Evolutionary conservation across 2,329 filamentous ascomycete genomes (phyloP).

Genomic region (Arthrobotrys sphaeroides): DNA sequence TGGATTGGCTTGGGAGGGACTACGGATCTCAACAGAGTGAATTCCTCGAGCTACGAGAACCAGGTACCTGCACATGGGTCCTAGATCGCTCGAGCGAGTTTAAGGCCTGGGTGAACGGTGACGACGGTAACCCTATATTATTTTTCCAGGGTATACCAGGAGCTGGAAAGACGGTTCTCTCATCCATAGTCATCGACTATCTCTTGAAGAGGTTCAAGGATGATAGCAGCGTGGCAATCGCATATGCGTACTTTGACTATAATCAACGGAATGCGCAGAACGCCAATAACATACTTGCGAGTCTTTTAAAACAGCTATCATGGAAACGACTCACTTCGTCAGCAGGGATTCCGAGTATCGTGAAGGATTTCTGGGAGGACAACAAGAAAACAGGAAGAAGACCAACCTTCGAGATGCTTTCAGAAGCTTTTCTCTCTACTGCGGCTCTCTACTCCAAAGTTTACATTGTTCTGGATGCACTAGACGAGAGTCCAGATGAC

Average conservation of each 20-base stretch:
- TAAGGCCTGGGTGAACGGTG: no score
- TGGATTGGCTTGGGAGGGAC: constrained; percentile 26
- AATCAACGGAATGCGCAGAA: constrained; percentile 61
- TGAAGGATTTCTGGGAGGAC: no score
- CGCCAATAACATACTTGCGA: constrained; percentile 58
- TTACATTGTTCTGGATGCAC: neutral
- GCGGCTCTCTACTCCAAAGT: neutral
- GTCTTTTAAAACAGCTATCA: constrained; percentile 63
- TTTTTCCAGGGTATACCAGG: constrained; percentile 17
- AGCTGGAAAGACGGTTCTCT: constrained; percentile 17
- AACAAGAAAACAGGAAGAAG: no score
- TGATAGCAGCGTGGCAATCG: constrained; percentile 60
- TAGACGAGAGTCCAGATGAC: neutral
- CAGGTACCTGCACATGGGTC: constrained; percentile 64
- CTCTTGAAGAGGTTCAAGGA: constrained; percentile 49
- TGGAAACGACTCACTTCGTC: no score
- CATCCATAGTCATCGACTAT: neutral
- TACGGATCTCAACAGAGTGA: constrained; percentile 50
- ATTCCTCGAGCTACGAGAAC: constrained; percentile 62
- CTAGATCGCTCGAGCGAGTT: constrained; percentile 58
- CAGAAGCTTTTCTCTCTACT: no score
- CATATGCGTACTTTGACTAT: constrained; percentile 65
- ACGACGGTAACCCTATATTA: neutral
- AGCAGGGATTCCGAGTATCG: no score
- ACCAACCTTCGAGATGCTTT: no score